Percentiles rank a stretch among this genome's conserved stretches.
These are phyloP conservation scores for Orbilia blumenaviensis DNA, from an alignment of 2,329 filamentous ascomycete species.

Conservation along the genomic window DNA sequence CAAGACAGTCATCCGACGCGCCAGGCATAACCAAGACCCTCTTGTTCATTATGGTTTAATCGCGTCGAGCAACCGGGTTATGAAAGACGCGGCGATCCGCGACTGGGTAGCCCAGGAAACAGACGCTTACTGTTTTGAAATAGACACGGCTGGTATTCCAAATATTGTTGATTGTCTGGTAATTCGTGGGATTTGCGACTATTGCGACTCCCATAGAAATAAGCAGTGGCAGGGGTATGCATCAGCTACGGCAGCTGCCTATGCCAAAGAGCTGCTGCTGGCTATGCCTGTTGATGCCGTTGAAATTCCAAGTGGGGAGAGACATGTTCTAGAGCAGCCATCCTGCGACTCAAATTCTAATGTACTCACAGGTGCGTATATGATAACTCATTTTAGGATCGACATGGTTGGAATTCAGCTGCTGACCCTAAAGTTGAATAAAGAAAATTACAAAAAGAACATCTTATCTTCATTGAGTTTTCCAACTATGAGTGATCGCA, in stretches of 20 bases:
- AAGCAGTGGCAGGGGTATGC: background rate
- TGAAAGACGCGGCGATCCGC: background rate
- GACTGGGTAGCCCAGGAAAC: background rate
- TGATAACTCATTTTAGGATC: too few species aligned
- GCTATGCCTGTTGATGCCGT: too few species aligned
- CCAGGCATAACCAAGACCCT: too few species aligned
- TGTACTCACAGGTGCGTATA: too few species aligned
- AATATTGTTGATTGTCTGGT: background rate
- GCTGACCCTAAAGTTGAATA: background rate
- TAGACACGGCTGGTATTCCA: too few species aligned
- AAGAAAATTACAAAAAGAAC: background rate
- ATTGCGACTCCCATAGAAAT: background rate
- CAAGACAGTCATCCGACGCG: too few species aligned
- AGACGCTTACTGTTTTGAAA: background rate
- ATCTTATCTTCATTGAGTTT: background rate
- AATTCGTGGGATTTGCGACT: background rate
- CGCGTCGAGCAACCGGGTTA: background rate
- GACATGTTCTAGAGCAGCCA: too few species aligned
- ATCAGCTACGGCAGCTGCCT: background rate
- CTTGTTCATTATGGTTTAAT: background rate
- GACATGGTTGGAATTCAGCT: too few species aligned
- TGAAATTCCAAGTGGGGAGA: too few species aligned
- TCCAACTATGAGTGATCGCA: constrained; percentile 23
- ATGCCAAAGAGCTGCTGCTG: background rate
- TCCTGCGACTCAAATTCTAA: background rate